Conservation (phyloP, 805 yeast species). For the Peterozyma xylosa region DNA sequence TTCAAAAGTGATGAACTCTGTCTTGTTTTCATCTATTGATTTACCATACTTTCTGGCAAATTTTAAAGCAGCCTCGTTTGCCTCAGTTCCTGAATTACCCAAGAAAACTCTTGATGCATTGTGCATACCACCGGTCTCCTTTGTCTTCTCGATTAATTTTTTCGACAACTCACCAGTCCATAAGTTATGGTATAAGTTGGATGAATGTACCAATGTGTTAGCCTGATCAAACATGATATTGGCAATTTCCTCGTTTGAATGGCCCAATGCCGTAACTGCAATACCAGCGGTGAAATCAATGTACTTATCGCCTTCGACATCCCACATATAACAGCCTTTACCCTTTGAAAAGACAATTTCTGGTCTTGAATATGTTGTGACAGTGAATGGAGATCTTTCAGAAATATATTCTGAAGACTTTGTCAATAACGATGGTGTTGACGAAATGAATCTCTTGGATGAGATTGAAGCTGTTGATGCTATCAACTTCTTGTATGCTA, state of each 20-base stretch:
- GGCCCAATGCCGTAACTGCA: slow-evolving; percentile 95
- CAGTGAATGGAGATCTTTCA: slow-evolving; percentile 47
- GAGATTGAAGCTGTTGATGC: too few species aligned
- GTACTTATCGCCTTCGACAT: slow-evolving; percentile 68
- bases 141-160: slow-evolving; percentile 63
- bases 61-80: slow-evolving; percentile 52
- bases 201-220: slow-evolving; percentile 65
- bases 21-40: slow-evolving; percentile 41
- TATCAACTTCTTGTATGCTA: too few species aligned
- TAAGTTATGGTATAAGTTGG: slow-evolving; percentile 78
- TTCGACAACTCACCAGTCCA: slow-evolving; percentile 78
- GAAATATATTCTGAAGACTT: slow-evolving; percentile 31
- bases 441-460: slow-evolving; percentile 8
- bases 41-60: slow-evolving; percentile 77
- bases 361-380: slow-evolving; percentile 78
- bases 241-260: slow-evolving; percentile 68
- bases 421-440: slow-evolving; percentile 5
- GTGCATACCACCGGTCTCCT: slow-evolving; percentile 68
- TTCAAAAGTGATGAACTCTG: slow-evolving; percentile 79
- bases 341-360: slow-evolving; percentile 73
- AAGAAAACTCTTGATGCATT: slow-evolving; percentile 68
- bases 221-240: slow-evolving; percentile 70
- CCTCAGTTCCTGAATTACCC: slow-evolving; percentile 55
- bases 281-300: slow-evolving; percentile 94
- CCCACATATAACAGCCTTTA: slow-evolving; percentile 73